Conservation (phyloP, 179 eudicot genomes). For the Sideroxylon spinosum region DNA sequence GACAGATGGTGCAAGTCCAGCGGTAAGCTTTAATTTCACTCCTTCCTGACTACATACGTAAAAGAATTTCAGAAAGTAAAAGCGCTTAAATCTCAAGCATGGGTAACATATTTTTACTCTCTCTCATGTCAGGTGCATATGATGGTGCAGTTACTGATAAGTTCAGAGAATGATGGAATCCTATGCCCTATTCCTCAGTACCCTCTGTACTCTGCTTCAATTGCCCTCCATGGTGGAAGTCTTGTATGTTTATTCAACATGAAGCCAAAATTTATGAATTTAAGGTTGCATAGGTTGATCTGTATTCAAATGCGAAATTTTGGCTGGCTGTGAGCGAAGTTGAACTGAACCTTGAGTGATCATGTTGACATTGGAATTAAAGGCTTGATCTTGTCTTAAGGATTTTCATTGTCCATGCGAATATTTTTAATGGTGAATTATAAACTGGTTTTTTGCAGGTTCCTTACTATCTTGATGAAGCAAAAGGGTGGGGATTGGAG, state of each 20-base stretch:
- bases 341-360: neutral
- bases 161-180: slow-evolving; percentile 88
- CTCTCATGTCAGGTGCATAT: slow-evolving; percentile 63
- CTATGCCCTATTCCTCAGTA: slow-evolving; percentile 97
- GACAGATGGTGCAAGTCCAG: slow-evolving; percentile 92
- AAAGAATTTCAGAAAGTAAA: neutral
- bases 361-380: neutral
- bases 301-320: neutral
- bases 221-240: slow-evolving; percentile 96
- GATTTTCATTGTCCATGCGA: neutral
- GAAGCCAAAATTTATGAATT: neutral
- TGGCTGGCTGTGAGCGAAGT: neutral
- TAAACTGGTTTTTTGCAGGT: slow-evolving; percentile 41
- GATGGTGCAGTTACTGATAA: slow-evolving; percentile 90
- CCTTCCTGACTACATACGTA: neutral
- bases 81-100: neutral
- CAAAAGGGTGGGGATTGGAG: slow-evolving; percentile 93
- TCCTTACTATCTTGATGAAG: slow-evolving; percentile 93
- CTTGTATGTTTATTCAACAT: slow-evolving; percentile 51
- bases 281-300: neutral
- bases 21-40: slow-evolving; percentile 25
- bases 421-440: neutral
- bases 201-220: slow-evolving; percentile 94
- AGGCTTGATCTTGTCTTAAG: neutral
- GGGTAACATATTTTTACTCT: neutral